Evolutionary conservation across 495 filamentous ascomycete species (phyloP).

Genomic region (Podospora fimiseda): DNA sequence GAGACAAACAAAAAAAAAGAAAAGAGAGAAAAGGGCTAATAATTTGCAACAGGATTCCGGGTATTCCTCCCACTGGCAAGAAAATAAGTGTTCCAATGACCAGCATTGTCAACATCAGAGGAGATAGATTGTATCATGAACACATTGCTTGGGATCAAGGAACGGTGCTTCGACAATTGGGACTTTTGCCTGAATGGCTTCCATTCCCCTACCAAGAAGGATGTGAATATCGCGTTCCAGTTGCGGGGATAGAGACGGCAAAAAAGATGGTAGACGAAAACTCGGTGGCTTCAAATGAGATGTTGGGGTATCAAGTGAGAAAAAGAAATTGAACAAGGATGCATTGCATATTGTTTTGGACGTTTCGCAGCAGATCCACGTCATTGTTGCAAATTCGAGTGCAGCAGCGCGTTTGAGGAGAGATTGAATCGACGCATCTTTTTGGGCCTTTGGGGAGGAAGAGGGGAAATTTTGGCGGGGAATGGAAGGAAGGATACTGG

Average conservation of each 20-base stretch:
- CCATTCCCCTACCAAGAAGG: conserved; percentile 52
- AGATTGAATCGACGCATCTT: neutral
- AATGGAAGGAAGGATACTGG: too few species aligned
- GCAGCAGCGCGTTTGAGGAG: neutral
- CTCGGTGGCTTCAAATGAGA: conserved; percentile 53
- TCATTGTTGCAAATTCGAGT: conserved; percentile 2
- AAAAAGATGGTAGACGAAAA: conserved; percentile 59
- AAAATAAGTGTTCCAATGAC: conserved; percentile 66
- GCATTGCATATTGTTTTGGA: neutral
- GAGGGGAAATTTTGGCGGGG: too few species aligned
- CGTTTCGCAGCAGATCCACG: conserved; percentile 3
- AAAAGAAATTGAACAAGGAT: neutral
- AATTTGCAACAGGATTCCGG: conserved; percentile 51
- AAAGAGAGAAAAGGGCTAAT: neutral
- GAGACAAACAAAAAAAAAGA: neutral
- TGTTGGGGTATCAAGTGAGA: conserved; percentile 43
- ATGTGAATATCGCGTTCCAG: conserved; percentile 64
- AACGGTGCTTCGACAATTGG: conserved; percentile 68
- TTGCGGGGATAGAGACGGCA: conserved; percentile 62
- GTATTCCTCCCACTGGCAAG: conserved; percentile 62
- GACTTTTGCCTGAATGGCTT: conserved; percentile 57
- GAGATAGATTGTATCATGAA: conserved; percentile 70
- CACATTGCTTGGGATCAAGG: conserved; percentile 89
- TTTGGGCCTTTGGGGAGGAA: neutral
- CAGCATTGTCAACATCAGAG: conserved; percentile 67